These are phyloP conservation scores for Santalum album DNA, from an alignment of 164 flowering plant species.

Conservation along the genomic window DNA sequence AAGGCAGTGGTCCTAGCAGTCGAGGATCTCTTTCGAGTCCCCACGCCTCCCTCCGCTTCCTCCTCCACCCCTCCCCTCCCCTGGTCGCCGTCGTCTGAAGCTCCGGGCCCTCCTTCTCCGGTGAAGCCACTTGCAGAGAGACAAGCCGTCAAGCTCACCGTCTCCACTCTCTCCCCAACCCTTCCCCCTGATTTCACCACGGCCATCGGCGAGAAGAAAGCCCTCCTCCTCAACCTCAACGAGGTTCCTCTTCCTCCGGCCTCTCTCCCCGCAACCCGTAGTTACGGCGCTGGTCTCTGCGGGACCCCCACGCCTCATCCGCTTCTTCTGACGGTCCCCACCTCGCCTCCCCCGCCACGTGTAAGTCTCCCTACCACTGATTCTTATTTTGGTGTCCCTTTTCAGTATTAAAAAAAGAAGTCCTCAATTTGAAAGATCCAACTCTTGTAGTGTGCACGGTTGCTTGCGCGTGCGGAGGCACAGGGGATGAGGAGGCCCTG, in stretches of 20 bases:
- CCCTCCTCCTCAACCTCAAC: conserved; percentile 4
- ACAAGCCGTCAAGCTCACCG: conserved; percentile 11
- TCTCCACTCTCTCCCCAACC: neutral
- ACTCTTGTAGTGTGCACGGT: no score
- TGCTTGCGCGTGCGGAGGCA: no score
- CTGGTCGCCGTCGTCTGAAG: conserved; percentile 18
- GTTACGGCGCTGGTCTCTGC: neutral
- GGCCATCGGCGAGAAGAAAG: neutral
- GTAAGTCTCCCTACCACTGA: neutral
- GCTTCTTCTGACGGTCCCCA: neutral
- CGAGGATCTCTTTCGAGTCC: conserved; percentile 18
- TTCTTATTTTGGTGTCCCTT: neutral
- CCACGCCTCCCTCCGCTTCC: conserved; percentile 45
- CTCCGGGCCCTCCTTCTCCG: conserved; percentile 12
- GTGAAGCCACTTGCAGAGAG: conserved; percentile 39
- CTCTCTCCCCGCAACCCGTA: neutral
- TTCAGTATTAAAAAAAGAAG: no score
- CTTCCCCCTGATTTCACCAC: neutral
- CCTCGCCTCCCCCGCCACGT: neutral
- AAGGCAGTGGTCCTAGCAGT: conserved; percentile 1
- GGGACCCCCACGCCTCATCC: neutral
- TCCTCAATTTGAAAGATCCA: no score
- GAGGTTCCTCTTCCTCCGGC: conserved; percentile 8
- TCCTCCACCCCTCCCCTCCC: conserved; percentile 40
- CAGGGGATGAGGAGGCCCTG: no score